These are phyloP conservation scores for Backusella mclennaniae DNA, from an alignment of 192 early-diverging fungal genomes.

Conservation along the genomic window DNA sequence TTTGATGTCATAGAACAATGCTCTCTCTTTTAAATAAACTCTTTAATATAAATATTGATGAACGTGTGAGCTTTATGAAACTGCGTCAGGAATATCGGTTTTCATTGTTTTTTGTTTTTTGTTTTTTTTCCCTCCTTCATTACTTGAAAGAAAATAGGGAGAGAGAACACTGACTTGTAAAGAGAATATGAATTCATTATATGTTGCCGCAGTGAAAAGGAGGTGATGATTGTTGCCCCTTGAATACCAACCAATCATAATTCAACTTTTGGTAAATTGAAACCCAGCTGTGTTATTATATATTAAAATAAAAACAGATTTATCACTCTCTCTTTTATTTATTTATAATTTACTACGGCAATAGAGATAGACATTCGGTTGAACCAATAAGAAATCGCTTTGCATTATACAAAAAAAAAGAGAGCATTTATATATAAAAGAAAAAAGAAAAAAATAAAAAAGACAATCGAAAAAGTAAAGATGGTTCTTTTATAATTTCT, in stretches of 20 bases:
- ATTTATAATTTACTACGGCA: not conserved
- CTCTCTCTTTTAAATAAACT: too few relatives aligned
- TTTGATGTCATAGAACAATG: too few relatives aligned
- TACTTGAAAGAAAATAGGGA: too few relatives aligned
- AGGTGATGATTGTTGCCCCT: too few relatives aligned
- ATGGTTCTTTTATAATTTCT: not conserved
- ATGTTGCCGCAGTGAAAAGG: too few relatives aligned
- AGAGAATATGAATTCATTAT: too few relatives aligned
- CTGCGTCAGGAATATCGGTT: not conserved
- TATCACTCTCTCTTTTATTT: not conserved
- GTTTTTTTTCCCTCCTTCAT: not conserved
- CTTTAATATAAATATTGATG: too few relatives aligned
- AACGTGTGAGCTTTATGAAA: not conserved
- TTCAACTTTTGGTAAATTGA: too few relatives aligned
- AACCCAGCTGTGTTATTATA: too few relatives aligned
- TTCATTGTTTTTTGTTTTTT: not conserved
- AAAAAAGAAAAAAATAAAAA: not conserved
- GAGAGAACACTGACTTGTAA: too few relatives aligned
- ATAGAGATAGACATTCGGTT: not conserved
- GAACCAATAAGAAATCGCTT: not conserved
- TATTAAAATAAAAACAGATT: too few relatives aligned
- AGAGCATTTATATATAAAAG: not conserved
- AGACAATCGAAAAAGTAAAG: not conserved
- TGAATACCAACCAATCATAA: too few relatives aligned
- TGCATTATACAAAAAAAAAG: not conserved